A percentile compares a stretch with the other conserved stretches of the same genome.
Evolutionary conservation across 306 rosid genomes (phyloP).

Genomic region (Inga oerstediana): DNA sequence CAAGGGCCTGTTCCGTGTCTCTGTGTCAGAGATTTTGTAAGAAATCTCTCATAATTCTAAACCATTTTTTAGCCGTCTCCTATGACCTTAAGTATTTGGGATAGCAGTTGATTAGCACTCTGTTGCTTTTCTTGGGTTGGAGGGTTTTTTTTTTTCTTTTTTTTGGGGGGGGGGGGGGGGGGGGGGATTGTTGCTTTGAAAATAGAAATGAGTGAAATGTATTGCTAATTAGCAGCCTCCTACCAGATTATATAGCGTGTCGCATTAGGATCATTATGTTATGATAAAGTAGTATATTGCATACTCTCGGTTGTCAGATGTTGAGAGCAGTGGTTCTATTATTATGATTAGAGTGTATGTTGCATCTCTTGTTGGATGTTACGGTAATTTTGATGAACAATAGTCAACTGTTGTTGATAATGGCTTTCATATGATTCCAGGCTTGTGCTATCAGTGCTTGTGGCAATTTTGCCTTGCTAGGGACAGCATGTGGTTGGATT

Average conservation of each 20-base stretch:
- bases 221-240: constrained; percentile 11
- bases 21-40: background rate
- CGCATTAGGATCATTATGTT: constrained; percentile 6
- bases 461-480: constrained; percentile 90
- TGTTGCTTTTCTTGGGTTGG: background rate
- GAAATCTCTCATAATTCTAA: background rate
- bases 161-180: too few species aligned
- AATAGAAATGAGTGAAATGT: constrained; percentile 16
- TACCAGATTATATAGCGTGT: constrained; percentile 4
- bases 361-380: constrained; percentile 11
- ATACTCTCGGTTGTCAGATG: background rate
- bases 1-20: background rate
- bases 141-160: too few species aligned
- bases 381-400: constrained; percentile 24
- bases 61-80: background rate
- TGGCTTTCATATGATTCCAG: constrained; percentile 52
- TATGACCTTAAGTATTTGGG: background rate
- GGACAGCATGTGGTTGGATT: constrained; percentile 98
- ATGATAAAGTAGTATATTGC: constrained; percentile 11
- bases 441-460: constrained; percentile 92
- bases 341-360: constrained; percentile 1
- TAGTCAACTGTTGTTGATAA: constrained; percentile 27
- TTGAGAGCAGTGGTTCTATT: constrained; percentile 5
- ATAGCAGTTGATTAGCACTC: background rate
- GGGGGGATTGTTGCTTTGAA: background rate